These are phyloP conservation scores for Kalmusia sp. DNA, from an alignment of 2,329 filamentous ascomycete species.

Conservation along the genomic window DNA sequence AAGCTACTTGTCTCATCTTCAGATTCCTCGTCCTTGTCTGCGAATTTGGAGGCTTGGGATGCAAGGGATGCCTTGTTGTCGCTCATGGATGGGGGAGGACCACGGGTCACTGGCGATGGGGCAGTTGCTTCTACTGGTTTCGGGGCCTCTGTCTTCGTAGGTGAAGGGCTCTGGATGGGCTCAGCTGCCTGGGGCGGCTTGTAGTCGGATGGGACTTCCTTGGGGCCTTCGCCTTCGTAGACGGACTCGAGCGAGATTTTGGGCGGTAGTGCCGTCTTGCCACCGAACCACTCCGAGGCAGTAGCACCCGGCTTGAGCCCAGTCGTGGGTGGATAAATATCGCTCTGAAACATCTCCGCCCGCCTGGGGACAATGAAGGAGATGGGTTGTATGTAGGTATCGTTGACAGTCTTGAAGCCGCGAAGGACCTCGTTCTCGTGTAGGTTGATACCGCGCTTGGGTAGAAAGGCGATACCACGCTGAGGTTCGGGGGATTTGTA, in stretches of 20 bases:
- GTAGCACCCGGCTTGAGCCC: constrained; percentile 83
- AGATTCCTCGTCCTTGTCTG: constrained; percentile 73
- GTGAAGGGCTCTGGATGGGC: constrained; percentile 45
- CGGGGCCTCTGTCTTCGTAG: constrained; percentile 62
- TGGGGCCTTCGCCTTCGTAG: constrained; percentile 82
- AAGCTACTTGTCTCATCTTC: constrained; percentile 80
- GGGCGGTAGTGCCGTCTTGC: constrained; percentile 82
- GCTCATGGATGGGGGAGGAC: constrained; percentile 72
- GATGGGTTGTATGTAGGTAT: constrained; percentile 92
- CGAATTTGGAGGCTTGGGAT: constrained; percentile 83
- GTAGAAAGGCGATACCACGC: constrained; percentile 91
- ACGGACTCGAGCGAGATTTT: constrained; percentile 95
- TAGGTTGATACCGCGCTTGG: constrained; percentile 91
- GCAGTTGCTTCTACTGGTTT: constrained; percentile 57
- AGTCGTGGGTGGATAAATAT: constrained; percentile 89
- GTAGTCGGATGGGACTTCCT: constrained; percentile 76
- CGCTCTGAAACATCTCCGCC: constrained; percentile 93
- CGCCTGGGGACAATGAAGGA: constrained; percentile 96
- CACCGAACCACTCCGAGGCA: constrained; percentile 82
- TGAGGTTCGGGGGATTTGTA: constrained; percentile 98
- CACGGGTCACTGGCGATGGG: constrained; percentile 55
- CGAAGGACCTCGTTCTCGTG: constrained; percentile 93
- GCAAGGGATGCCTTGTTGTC: constrained; percentile 90
- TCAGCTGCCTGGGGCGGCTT: constrained; percentile 60
- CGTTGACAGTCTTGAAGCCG: constrained; percentile 96